Conservation (phyloP, 2,329 filamentous ascomycete genomes). For the Penicillium sp. region DNA sequence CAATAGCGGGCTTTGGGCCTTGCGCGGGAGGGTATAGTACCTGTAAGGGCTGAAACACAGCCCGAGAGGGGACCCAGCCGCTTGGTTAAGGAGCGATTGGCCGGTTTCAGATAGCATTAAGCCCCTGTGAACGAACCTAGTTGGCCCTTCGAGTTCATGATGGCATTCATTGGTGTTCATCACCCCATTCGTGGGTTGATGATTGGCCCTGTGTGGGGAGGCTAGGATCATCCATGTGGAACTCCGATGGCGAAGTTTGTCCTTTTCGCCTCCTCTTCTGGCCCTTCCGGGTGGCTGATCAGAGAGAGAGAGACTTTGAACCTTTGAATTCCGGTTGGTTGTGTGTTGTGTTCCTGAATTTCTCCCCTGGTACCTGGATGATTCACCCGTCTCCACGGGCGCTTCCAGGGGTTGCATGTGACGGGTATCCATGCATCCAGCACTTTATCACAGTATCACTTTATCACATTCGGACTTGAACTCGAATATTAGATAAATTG, state of each 20-base stretch:
- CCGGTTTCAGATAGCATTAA: slow-evolving; percentile 8
- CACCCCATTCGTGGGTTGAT: neutral
- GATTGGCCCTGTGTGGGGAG: slow-evolving; percentile 8
- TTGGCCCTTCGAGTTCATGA: slow-evolving; percentile 2
- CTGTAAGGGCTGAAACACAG: slow-evolving; percentile 12
- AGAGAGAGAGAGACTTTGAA: neutral
- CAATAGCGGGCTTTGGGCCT: slow-evolving; percentile 10
- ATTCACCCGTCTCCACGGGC: neutral
- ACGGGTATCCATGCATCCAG: neutral
- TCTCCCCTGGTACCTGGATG: slow-evolving; percentile 5
- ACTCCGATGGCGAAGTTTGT: slow-evolving; percentile 3
- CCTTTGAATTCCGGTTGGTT: neutral
- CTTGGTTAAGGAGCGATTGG: slow-evolving; percentile 4
- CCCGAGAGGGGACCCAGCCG: neutral
- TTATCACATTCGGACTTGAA: neutral
- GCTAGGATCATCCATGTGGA: slow-evolving; percentile 10
- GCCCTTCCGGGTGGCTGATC: neutral
- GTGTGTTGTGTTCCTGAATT: slow-evolving; percentile 2
- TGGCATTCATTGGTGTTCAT: neutral
- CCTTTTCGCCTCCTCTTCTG: neutral
- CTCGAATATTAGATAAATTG: neutral
- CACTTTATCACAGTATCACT: neutral
- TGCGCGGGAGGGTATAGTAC: slow-evolving; percentile 3
- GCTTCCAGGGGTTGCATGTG: neutral
- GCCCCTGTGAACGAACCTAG: slow-evolving; percentile 3